Percentiles rank a stretch among this genome's conserved stretches.
Evolutionary conservation across 148 eudicot genomes (phyloP).

Genomic region (Selenicereus undatus): DNA sequence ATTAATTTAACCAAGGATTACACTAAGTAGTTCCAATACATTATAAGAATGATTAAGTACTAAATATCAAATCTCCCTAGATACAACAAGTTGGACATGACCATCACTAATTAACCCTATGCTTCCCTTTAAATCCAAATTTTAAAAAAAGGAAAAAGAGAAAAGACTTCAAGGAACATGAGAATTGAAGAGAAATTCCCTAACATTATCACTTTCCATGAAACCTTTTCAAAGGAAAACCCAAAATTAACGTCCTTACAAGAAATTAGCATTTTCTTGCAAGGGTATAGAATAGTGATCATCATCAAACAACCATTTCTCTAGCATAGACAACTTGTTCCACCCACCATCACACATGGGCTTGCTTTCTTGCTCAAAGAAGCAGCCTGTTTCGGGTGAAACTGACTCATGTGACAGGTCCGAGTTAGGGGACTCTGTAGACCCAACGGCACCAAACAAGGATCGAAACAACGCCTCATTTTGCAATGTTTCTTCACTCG

Average conservation of each 20-base stretch:
- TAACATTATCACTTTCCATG: constrained; percentile 24
- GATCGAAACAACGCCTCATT: constrained; percentile 23
- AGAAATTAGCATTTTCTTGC: constrained; percentile 28
- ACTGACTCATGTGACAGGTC: constrained; percentile 23
- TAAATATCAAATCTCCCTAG: constrained; percentile 7
- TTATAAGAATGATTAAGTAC: constrained; percentile 10
- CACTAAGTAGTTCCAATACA: not conserved
- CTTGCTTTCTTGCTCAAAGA: constrained; percentile 29
- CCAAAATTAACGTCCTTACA: not conserved
- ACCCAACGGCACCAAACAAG: constrained; percentile 27
- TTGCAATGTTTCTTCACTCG: constrained; percentile 15
- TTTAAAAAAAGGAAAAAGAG: not conserved
- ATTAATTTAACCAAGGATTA: too few species aligned
- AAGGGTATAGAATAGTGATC: constrained; percentile 30
- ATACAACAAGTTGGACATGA: constrained; percentile 1
- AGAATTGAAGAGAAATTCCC: constrained; percentile 12
- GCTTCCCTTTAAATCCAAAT: not conserved
- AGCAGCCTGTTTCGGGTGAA: constrained; percentile 28
- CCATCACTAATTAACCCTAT: constrained; percentile 1
- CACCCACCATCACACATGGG: constrained; percentile 17
- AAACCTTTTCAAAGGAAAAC: not conserved
- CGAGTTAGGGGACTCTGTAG: constrained; percentile 27
- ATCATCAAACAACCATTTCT: constrained; percentile 43
- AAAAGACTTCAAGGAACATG: constrained; percentile 24
- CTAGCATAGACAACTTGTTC: constrained; percentile 27